Evolutionary conservation across 768 basidiomycete species (phyloP), one percentile per base, ranked within the genome.

Genomic region (Amanita jacksonii): DNA sequence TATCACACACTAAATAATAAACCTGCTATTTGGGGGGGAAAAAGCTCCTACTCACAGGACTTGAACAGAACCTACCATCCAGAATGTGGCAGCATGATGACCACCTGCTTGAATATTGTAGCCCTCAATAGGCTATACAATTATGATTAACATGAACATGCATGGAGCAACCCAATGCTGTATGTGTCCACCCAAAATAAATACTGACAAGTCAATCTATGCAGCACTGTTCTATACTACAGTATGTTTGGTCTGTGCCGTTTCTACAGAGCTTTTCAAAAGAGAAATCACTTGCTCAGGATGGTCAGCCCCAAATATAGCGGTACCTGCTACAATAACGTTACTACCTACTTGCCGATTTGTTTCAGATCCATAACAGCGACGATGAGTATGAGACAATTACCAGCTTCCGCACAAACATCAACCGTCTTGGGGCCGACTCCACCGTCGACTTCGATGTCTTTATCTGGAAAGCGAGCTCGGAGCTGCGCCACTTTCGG

Each of bases 401-500:
- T 53, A 85, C 92, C 93, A 30, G 94, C 96, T 45, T 87, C 66
- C 2, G 96, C 93, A 55, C 96, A 98, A 42, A 70, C 71, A 54
- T 74, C 85, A 46, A 96, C 74, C 2, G 91, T 98, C 52, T 83
- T 84, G 4, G 87, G 85, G 5, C 91, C 85, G n/a, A 99, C 85
- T 30, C 96, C 96, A 24, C 96, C 96, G 59, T 99, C 96, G 40
- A 99, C 96, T 63, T 99, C 90, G 48, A 99, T 97, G 57, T 98
- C 89, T 62, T 88, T 96, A 46, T 83, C 69, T 4, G 93, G 93
- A 68, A 96, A 98, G 20, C 92, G 78, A 27, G 72, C 69, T 12
- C 96, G 84, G 46, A 98, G 79, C 58, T 96, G 89, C 18, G 82
- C 66, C 12, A 98, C 91, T 67, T 99, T 97, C 51, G 85, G 81